Percentiles rank a stretch among this genome's conserved stretches.
These are phyloP conservation scores for Pseudopediastrum boryanum DNA, from an alignment of 139 green algal species.

Conservation along the genomic window DNA sequence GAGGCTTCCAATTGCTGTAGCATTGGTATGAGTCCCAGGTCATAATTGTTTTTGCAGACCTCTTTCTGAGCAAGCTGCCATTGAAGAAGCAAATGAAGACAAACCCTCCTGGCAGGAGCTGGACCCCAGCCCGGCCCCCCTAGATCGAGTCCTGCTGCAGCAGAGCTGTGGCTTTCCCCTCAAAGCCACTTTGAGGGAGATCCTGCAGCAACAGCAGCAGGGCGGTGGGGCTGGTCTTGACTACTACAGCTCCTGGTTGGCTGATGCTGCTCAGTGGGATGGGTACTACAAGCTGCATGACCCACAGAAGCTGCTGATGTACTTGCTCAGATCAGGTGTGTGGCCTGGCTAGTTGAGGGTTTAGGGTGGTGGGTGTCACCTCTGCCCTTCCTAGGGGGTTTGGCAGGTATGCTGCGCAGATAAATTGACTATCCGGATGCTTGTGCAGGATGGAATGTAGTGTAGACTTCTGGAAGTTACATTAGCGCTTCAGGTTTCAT, in stretches of 20 bases:
- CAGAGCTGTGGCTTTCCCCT: conserved; percentile 1
- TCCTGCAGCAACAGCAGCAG: conserved; percentile 28
- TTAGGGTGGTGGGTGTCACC: no score
- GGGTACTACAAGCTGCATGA: neutral
- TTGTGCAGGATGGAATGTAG: neutral
- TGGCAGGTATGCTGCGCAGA: neutral
- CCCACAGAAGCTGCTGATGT: conserved; percentile 3
- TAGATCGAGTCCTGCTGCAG: neutral
- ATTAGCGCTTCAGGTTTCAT: no score
- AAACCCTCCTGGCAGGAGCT: neutral
- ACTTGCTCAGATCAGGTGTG: conserved; percentile 18
- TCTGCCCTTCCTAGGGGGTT: no score
- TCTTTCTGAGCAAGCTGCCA: neutral
- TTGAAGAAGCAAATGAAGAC: neutral
- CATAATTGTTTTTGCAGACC: neutral
- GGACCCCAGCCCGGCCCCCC: neutral
- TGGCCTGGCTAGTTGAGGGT: neutral
- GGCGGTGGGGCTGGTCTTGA: neutral
- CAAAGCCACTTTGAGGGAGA: neutral
- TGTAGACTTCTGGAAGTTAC: neutral
- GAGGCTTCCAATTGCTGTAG: neutral
- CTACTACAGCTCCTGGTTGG: neutral
- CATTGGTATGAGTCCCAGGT: neutral
- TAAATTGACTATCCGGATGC: neutral
- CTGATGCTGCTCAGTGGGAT: conserved; percentile 11